These are phyloP conservation scores for Spencermartinsiella ligniputridi DNA, from an alignment of 1,139 yeast species.

Conservation along the genomic window DNA sequence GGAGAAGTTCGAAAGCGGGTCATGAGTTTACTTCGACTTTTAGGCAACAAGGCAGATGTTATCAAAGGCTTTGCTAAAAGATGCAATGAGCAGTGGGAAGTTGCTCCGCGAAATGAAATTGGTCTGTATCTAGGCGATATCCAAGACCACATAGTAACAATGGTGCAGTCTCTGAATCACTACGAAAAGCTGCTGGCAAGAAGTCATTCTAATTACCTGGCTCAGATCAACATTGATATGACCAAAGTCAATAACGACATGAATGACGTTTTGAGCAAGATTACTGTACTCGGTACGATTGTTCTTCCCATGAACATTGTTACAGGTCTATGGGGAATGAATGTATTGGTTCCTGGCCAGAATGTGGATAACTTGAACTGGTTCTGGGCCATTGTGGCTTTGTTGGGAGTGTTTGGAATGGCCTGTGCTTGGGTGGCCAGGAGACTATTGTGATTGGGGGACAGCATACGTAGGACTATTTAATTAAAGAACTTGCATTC, in stretches of 20 bases:
- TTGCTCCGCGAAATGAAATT: constrained; percentile 69
- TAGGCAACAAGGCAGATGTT: constrained; percentile 94
- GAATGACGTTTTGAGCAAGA: constrained; percentile 91
- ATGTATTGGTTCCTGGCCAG: constrained; percentile 94
- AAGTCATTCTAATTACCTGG: constrained; percentile 90
- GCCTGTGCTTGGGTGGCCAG: constrained; percentile 31
- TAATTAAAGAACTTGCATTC: not conserved
- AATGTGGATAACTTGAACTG: constrained; percentile 60
- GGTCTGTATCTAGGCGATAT: constrained; percentile 92
- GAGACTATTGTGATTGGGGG: constrained; percentile 8
- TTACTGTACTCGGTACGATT: constrained; percentile 89
- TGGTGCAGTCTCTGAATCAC: constrained; percentile 92
- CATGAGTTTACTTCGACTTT: constrained; percentile 77
- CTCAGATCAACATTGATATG: constrained; percentile 96
- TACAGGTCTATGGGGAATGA: constrained; percentile 99
- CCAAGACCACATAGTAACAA: constrained; percentile 79
- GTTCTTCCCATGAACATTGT: constrained; percentile 91
- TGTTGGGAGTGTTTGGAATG: constrained; percentile 33
- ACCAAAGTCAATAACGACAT: constrained; percentile 95
- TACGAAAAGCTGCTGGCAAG: constrained; percentile 90
- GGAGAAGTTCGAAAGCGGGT: constrained; percentile 95
- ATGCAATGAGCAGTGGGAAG: constrained; percentile 78
- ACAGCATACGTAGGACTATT: too few species aligned
- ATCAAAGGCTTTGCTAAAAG: constrained; percentile 91
- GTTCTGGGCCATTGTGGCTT: constrained; percentile 52